Base-by-base conservation (phyloP, 2,329 filamentous ascomycete genomes). In the Ophiocordyceps australis region DNA sequence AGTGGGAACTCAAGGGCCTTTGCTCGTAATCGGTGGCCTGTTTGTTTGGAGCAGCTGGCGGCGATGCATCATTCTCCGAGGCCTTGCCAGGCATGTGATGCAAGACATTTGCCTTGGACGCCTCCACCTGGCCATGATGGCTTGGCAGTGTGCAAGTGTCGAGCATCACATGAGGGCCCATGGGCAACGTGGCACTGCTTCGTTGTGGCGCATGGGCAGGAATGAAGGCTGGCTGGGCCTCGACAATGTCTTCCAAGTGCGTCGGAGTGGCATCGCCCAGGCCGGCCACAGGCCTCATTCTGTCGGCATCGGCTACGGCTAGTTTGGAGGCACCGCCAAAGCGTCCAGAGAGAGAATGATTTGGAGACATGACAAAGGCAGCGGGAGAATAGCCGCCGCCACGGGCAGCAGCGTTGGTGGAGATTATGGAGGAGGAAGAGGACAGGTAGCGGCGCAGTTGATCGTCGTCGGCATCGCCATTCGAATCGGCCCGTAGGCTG, bases 381-480 rank as follows among this genome's bases (percentile, higher is more conserved):
- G 57, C 66, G 2, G 74, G 73, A 14, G 74, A 78, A 47, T 78
- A 80, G 17, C 74, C 74, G 16, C 74, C 74, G 43, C 67, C 63
- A 25, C 75, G 61, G 9, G 75, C 74, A 17, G 65, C 59, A 33
- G 50, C 68, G 42, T 79, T 80, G 19, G 72, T 63, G 28, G 76
- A 74, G 26, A 79, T 59, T 32, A 80, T 77, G n/a, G 74, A 78
- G 35, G 55, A 50, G 16, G 57, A 47, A 25, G 55, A 54, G 14
- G 64, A 65, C 17, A 61, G 44, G 32, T 60, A 55, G 16, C 59
- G 52, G 25, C 49, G 43, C 16, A 52, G 26, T 22, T 40, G 47
- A 14, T 35, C 33, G 13, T 29, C 14, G 22, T 25, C 20, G 22
- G 24, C 27, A 17, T 25, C 23, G 24, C 28, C 22, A 27, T 36